These are phyloP conservation scores for Hirsutella minnesotensis DNA, from an alignment of 2,329 filamentous ascomycete genomes.

Conservation along the genomic window DNA sequence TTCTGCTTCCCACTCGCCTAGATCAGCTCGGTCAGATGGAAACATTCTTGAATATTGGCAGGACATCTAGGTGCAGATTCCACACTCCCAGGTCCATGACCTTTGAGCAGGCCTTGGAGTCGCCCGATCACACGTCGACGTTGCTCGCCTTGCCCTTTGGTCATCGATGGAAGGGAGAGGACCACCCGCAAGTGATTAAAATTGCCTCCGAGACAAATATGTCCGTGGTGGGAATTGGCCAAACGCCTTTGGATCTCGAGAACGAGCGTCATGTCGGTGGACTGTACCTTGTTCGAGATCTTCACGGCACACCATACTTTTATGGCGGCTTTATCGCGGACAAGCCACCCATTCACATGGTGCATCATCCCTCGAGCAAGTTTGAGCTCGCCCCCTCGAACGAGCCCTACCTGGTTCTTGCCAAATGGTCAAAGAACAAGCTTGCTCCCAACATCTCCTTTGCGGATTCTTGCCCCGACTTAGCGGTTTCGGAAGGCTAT, in stretches of 20 bases:
- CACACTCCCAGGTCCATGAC: constrained; percentile 8
- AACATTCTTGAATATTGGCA: constrained; percentile 26
- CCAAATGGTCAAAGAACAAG: constrained; percentile 37
- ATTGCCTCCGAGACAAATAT: constrained; percentile 19
- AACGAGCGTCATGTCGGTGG: constrained; percentile 9
- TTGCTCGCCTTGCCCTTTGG: constrained; percentile 35
- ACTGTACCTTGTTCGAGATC: constrained; percentile 29
- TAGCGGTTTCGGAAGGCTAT: constrained; percentile 28
- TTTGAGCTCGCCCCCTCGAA: constrained; percentile 29
- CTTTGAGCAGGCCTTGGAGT: constrained; percentile 4
- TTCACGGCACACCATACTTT: constrained; percentile 22
- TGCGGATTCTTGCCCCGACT: constrained; percentile 4
- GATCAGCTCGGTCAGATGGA: constrained; percentile 22
- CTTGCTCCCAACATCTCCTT: constrained; percentile 44
- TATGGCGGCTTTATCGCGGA: constrained; percentile 27
- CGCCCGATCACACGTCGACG: constrained; percentile 30
- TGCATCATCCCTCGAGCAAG: constrained; percentile 23
- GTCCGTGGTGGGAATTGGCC: constrained; percentile 18
- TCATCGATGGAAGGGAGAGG: constrained; percentile 30
- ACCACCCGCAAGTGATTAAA: constrained; percentile 30
- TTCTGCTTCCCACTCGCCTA: constrained; percentile 31
- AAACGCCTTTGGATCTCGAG: constrained; percentile 12
- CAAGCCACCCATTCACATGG: constrained; percentile 29
- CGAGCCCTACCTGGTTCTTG: constrained; percentile 36
- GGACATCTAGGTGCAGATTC: constrained; percentile 21